phyloP scores from a whole-genome alignment of 352 stramenopile genomes.

The Pythium aristosporum region DNA sequence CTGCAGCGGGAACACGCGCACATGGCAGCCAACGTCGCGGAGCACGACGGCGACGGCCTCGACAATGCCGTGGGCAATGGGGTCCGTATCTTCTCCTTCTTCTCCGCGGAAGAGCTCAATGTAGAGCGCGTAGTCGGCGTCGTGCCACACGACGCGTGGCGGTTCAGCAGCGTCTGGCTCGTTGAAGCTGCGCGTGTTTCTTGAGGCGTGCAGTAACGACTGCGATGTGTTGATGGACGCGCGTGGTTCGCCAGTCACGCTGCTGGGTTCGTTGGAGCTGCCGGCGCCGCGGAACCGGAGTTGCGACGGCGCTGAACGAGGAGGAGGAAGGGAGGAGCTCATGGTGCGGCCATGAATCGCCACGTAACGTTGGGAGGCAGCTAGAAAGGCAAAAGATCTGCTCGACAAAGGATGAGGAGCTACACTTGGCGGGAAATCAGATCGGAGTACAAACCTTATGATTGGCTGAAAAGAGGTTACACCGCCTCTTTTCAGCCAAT shows the following conservation, averaged over 20 bases:
- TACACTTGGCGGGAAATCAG: neutral
- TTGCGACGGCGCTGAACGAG: neutral
- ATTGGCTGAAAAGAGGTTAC: neutral
- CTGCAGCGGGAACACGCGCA: conserved; percentile 43
- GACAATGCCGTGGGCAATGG: conserved; percentile 34
- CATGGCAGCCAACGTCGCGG: conserved; percentile 38
- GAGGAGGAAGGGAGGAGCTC: neutral
- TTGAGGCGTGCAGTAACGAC: neutral
- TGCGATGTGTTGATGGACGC: neutral
- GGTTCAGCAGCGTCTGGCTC: no score
- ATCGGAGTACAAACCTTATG: neutral
- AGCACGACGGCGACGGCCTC: conserved; percentile 38
- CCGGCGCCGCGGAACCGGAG: conserved; percentile 12
- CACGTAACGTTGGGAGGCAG: neutral
- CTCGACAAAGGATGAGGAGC: neutral
- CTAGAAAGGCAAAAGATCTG: neutral
- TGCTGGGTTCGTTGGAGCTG: no score
- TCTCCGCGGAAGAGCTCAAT: conserved; percentile 16
- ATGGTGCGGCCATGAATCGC: neutral
- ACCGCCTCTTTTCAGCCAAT: neutral
- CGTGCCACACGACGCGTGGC: conserved; percentile 13
- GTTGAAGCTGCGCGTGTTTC: conserved; percentile 1
- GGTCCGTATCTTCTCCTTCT: neutral
- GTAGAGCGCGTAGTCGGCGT: conserved; percentile 32
- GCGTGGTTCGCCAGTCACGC: neutral